These are phyloP conservation scores for Cryptococcus sp. DNA, from an alignment of 1,284 basidiomycete species.

Conservation along the genomic window DNA sequence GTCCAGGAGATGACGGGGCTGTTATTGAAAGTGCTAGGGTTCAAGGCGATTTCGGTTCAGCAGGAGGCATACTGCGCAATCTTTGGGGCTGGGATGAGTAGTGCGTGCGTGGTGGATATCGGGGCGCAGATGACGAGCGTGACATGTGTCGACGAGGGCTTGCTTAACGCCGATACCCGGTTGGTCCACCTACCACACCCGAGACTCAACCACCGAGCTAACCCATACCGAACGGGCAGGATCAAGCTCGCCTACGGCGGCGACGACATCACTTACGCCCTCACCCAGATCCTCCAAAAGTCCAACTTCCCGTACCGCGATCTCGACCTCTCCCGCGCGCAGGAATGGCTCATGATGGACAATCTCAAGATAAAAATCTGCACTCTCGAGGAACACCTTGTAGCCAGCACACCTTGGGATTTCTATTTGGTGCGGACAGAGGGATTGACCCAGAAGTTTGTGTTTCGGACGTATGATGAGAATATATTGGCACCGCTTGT, in stretches of 20 bases:
- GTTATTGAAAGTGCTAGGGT: conserved; percentile 76
- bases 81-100: conserved; percentile 91
- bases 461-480: conserved; percentile 89
- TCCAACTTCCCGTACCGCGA: conserved; percentile 87
- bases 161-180: conserved; percentile 85
- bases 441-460: conserved; percentile 78
- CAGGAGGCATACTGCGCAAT: conserved; percentile 90
- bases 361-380: conserved; percentile 78
- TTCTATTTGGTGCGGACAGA: conserved; percentile 78
- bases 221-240: conserved; percentile 51
- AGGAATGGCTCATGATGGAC: conserved; percentile 87
- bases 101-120: conserved; percentile 92
- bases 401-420: conserved; percentile 82
- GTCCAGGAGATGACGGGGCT: conserved; percentile 75
- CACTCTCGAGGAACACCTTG: conserved; percentile 81
- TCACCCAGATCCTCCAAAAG: conserved; percentile 73
- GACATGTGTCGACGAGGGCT: conserved; percentile 92
- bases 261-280: conserved; percentile 86
- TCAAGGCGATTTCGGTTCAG: conserved; percentile 84
- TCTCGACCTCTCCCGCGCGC: conserved; percentile 64
- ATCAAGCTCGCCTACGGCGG: conserved; percentile 85
- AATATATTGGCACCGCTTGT: conserved; percentile 93
- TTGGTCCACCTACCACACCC: conserved; percentile 43
- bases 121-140: conserved; percentile 82
- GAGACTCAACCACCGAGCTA: background rate